Conservation (phyloP, 1,284 basidiomycete species). For the Fomitopsis palustris region DNA sequence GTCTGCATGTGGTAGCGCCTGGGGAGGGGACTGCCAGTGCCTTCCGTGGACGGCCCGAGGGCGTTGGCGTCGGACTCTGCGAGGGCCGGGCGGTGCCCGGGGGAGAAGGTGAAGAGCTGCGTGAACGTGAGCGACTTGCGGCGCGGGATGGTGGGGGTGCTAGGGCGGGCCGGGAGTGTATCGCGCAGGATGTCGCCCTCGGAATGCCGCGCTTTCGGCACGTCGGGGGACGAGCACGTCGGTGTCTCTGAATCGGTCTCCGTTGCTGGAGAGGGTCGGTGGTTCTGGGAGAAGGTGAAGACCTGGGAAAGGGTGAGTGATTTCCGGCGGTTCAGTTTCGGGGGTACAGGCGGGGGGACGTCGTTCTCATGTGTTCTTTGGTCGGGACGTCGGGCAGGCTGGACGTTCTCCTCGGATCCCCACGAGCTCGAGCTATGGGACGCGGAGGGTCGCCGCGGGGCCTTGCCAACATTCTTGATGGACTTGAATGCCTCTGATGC, state of each 20-base stretch:
- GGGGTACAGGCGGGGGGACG: constrained; percentile 11
- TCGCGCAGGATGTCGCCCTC: neutral
- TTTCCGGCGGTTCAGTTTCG: constrained; percentile 20
- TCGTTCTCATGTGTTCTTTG: constrained; percentile 2
- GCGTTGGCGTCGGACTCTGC: neutral
- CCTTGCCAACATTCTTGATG: constrained; percentile 52
- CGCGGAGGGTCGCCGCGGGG: constrained; percentile 12
- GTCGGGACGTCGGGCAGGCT: neutral
- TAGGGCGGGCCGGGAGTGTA: neutral
- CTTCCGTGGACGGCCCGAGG: neutral
- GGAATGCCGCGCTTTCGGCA: neutral
- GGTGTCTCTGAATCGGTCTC: constrained; percentile 5
- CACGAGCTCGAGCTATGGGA: constrained; percentile 5
- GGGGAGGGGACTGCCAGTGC: neutral
- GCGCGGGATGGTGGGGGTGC: neutral
- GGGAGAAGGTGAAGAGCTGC: constrained; percentile 11
- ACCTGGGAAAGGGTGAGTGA: constrained; percentile 26
- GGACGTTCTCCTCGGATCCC: constrained; percentile 7
- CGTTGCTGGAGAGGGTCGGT: constrained; percentile 12
- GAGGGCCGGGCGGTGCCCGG: constrained; percentile 8
- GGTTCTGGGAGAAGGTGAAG: constrained; percentile 23
- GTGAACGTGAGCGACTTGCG: constrained; percentile 8
- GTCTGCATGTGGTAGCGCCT: constrained; percentile 3
- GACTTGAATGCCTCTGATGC: constrained; percentile 60
- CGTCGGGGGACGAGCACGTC: neutral